A percentile compares a stretch with the other conserved stretches of the same genome.
Conservation (phyloP, 768 basidiomycete species). For the Udeniomyces megalosporus region DNA sequence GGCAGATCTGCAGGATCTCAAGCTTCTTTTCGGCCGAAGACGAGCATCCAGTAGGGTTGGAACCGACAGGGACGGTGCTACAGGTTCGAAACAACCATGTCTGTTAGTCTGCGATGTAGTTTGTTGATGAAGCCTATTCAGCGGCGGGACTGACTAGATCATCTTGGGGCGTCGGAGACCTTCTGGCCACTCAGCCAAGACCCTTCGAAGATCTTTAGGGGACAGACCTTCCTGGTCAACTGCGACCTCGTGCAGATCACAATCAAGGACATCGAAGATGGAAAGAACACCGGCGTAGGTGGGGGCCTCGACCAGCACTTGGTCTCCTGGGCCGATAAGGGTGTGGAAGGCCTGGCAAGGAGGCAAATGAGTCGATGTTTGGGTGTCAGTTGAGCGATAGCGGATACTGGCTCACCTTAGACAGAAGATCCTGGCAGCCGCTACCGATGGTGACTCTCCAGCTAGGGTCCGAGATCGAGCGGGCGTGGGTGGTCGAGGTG, state of each 20-base stretch:
- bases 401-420: slow-evolving; percentile 45
- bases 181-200: slow-evolving; percentile 58
- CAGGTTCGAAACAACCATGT: neutral
- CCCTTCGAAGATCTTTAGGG: slow-evolving; percentile 43
- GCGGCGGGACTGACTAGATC: slow-evolving; percentile 59
- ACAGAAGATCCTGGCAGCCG: slow-evolving; percentile 79
- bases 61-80: slow-evolving; percentile 39
- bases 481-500: slow-evolving; percentile 15
- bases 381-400: no score
- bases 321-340: slow-evolving; percentile 61
- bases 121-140: neutral
- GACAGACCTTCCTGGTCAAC: slow-evolving; percentile 59
- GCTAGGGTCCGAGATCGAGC: slow-evolving; percentile 32
- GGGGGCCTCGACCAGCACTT: slow-evolving; percentile 65
- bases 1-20: slow-evolving; percentile 49
- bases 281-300: slow-evolving; percentile 40
- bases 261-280: slow-evolving; percentile 21
- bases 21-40: slow-evolving; percentile 52
- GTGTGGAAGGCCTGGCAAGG: slow-evolving; percentile 38
- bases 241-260: slow-evolving; percentile 39
- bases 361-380: no score
- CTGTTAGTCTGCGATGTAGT: neutral
- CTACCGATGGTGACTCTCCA: slow-evolving; percentile 66
- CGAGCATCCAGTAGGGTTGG: slow-evolving; percentile 74
- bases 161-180: slow-evolving; percentile 56